These are phyloP conservation scores for Coniochaeta sp. DNA, from an alignment of 2,329 filamentous ascomycete genomes.

Conservation along the genomic window DNA sequence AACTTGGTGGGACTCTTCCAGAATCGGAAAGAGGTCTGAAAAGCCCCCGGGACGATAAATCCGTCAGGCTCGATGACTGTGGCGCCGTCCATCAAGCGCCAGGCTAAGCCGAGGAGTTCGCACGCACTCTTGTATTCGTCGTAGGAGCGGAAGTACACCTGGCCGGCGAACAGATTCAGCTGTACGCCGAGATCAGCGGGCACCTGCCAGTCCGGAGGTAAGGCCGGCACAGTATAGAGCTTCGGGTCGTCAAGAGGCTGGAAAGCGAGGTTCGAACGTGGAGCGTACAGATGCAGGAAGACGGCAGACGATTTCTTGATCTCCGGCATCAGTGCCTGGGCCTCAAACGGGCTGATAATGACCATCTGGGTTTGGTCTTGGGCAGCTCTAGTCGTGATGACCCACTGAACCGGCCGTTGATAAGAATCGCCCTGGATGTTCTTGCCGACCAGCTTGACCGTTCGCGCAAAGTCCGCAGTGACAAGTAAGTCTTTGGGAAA, in stretches of 20 bases:
- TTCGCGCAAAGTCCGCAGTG: conserved; percentile 42
- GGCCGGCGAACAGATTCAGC: conserved; percentile 61
- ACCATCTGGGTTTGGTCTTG: conserved; percentile 26
- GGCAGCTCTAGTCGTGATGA: conserved; percentile 28
- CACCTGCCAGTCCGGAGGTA: conserved; percentile 7
- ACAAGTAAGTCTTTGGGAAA: conserved; percentile 35
- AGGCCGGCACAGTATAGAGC: conserved; percentile 31
- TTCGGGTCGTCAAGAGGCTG: conserved; percentile 35
- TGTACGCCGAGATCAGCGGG: conserved; percentile 28
- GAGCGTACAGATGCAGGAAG: conserved; percentile 42
- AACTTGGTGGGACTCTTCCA: conserved; percentile 27
- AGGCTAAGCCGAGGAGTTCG: conserved; percentile 41
- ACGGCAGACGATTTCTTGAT: conserved; percentile 29
- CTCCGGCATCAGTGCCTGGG: conserved; percentile 35
- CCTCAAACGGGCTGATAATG: conserved; percentile 56
- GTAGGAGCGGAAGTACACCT: conserved; percentile 52
- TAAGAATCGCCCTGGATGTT: conserved; percentile 30
- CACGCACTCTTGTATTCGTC: conserved; percentile 48
- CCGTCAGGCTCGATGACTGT: conserved; percentile 9
- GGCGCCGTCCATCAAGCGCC: conserved; percentile 10
- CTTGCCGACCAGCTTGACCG: conserved; percentile 21
- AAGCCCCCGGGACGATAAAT: conserved; percentile 6
- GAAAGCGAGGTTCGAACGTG: conserved; percentile 30
- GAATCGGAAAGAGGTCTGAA: conserved; percentile 16
- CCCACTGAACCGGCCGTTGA: conserved; percentile 46